Evolutionary conservation across 2,329 filamentous ascomycete genomes (phyloP).

Genomic region (Phialophora verrucosa): DNA sequence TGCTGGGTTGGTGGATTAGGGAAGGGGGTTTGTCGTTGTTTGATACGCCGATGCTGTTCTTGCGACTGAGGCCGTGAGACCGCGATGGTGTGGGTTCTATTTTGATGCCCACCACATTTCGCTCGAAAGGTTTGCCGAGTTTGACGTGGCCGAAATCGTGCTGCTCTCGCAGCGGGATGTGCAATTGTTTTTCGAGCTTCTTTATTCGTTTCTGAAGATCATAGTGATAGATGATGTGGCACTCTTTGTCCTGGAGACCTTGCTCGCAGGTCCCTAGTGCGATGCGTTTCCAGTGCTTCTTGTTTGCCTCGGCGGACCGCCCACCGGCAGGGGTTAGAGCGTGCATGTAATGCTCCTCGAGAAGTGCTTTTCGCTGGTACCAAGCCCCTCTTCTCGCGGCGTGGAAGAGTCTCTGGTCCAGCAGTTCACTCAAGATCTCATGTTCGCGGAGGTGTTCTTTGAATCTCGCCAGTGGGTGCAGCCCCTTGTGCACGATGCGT

Average conservation of each 20-base stretch:
- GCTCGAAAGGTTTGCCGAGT: slow-evolving; percentile 75
- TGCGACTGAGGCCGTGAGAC: slow-evolving; percentile 28
- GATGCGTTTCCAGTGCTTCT: slow-evolving; percentile 79
- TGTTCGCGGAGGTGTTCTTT: slow-evolving; percentile 83
- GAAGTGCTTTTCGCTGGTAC: slow-evolving; percentile 92
- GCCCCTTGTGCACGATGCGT: slow-evolving; percentile 86
- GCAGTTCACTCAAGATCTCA: slow-evolving; percentile 72
- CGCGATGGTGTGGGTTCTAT: slow-evolving; percentile 62
- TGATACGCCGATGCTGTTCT: slow-evolving; percentile 27
- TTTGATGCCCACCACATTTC: slow-evolving; percentile 77
- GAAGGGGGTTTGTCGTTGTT: slow-evolving; percentile 26
- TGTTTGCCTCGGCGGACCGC: slow-evolving; percentile 65
- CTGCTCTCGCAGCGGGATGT: slow-evolving; percentile 81
- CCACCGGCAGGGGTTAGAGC: slow-evolving; percentile 58
- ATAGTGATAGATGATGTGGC: slow-evolving; percentile 91
- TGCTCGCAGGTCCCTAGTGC: slow-evolving; percentile 82
- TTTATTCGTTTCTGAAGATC: slow-evolving; percentile 92
- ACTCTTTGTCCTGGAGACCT: slow-evolving; percentile 84
- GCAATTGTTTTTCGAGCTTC: slow-evolving; percentile 85
- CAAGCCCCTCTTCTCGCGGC: slow-evolving; percentile 82
- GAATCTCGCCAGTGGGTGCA: slow-evolving; percentile 76
- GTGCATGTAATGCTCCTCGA: slow-evolving; percentile 96
- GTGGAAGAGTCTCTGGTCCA: slow-evolving; percentile 83
- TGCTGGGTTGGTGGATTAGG: slow-evolving; percentile 25
- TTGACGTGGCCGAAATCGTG: slow-evolving; percentile 91